Base-by-base conservation (phyloP, 768 basidiomycete species). In the Boletellus sp. region DNA sequence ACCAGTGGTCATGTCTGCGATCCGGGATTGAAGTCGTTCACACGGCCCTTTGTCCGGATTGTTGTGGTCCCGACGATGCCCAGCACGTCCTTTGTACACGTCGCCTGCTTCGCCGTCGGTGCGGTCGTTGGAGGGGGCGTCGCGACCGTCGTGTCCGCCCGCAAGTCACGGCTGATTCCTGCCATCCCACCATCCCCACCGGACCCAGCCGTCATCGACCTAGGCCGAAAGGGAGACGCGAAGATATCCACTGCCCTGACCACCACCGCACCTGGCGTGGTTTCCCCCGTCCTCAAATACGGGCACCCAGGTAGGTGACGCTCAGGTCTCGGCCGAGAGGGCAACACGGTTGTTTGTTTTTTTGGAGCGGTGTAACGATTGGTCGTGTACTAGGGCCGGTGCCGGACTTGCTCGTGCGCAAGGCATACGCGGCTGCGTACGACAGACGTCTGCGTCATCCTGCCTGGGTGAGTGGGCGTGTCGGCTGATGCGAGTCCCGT, bases 361-460 rank as follows among this genome's bases (percentile, higher is more conserved):
- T 28, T 28, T 8, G 28, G 11, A 1, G 8, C 9, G 2, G 28
- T 28, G 28, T 28, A 38, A 4, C 10, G n/a, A 42, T 41, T 53
- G 43, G 39, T 35, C 51, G 35, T 51, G n/a, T 56, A n/a, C n/a
- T n/a, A 95, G 93, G 94, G 8, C 94, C 94, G 13, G 76, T 92
- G 45, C 76, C 85, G 2, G 94, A 96, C 70, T 64, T 84, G 12
- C 73, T 96, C 19, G 77, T 85, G 38, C 80, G 92, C 42, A 80
- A 81, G 63, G 93, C 88, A 15, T 97, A 96, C 61, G 84, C 87
- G 19, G 84, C 91, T 1, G 90, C 81, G 9, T 98, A 99, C 66
- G 96, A 99, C 67, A 76, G 96, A 46, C 77, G 90, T 12, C 72
- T 94, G 48, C 77, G 91, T 16, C 94, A 98, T 71, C 94, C 95